Evolutionary conservation across 768 basidiomycete species (phyloP).

Genomic region (Boletus speciosus): DNA sequence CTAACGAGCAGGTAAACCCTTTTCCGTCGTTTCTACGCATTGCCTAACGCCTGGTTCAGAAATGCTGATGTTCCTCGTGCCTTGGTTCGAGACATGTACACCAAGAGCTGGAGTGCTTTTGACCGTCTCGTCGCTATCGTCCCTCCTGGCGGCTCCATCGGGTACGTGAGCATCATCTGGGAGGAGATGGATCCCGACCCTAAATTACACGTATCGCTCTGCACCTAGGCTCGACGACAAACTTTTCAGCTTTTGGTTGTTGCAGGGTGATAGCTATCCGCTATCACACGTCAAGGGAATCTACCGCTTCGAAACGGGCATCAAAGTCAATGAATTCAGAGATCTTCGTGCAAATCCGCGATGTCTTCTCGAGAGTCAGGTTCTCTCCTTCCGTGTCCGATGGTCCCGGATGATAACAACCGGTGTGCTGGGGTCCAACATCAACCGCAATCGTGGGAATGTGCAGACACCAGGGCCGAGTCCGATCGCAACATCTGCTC

Average conservation of each 20-base stretch:
- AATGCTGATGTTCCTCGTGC: constrained; percentile 85
- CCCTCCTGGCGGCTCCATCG: constrained; percentile 86
- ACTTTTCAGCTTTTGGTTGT: constrained; percentile 84
- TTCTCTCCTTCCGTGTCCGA: constrained; percentile 77
- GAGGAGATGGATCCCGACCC: neutral
- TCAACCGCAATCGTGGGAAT: constrained; percentile 30
- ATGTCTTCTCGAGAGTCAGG: constrained; percentile 78
- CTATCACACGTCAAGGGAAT: constrained; percentile 80
- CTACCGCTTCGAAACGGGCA: constrained; percentile 82
- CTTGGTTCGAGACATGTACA: constrained; percentile 86
- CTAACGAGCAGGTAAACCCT: constrained; percentile 59
- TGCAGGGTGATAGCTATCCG: constrained; percentile 75
- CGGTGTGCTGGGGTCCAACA: constrained; percentile 56
- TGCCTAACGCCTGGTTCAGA: constrained; percentile 34
- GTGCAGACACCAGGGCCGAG: constrained; percentile 30
- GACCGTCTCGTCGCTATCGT: constrained; percentile 86
- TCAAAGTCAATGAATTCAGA: constrained; percentile 85
- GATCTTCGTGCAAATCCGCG: constrained; percentile 87
- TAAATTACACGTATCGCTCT: neutral
- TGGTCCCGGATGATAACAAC: constrained; percentile 73
- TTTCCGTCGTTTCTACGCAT: too few relatives aligned
- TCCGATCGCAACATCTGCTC: constrained; percentile 16
- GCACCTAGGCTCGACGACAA: constrained; percentile 78
- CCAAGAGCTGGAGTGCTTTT: constrained; percentile 90
- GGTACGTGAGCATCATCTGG: constrained; percentile 44